Evolutionary conservation across 805 yeast species (phyloP), one percentile per base, ranked within the genome.

Genomic region (Starmerella gropengiesseri): DNA sequence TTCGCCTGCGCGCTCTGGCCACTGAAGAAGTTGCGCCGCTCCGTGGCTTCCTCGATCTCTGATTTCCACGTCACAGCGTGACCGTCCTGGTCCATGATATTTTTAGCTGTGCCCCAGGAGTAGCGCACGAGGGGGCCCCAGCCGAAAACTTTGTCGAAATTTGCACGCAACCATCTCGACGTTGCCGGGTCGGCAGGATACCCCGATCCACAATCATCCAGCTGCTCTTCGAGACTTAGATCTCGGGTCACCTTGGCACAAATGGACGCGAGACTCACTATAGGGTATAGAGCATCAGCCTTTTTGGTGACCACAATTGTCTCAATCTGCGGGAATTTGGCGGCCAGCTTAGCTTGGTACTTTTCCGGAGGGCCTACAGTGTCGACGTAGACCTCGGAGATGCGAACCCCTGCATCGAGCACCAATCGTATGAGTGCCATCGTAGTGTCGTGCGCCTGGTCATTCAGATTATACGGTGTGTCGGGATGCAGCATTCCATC

Each of bases 191-290:
- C 98, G 3, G 87, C 74, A 0, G 98, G 97, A 60, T 91, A 91
- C 1, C 98, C 98, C 0, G 94, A 82, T 1, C 98, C 98, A 64
- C 78, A 75, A 23, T 61, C 57, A 6, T 31, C 41, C 9, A 67
- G 52, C 29, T 56, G 60, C 13, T 47, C 53, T 16, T 50, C 53
- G 47, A 81, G 61, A 31, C 73, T 69, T 35, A 73, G 61, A 59
- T 91, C 99, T 56, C 99, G 72, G 0, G 97, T 86, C 6, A 91
- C 98, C 58, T 91, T 91, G 8, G 99, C 99, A 35, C 87, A 87
- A 37, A 91, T 83, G 17, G 94, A 81, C 0, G 98, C 99, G 1
- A 93, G 82, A 58, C 94, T 81, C 7, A 91, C 99, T 42, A 85
- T 77, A 1, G 97, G 95, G 58, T 71, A 91, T 16, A 85, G 58